Base-by-base conservation (phyloP, 1,139 yeast genomes). In the Geotrichum europaeum region DNA sequence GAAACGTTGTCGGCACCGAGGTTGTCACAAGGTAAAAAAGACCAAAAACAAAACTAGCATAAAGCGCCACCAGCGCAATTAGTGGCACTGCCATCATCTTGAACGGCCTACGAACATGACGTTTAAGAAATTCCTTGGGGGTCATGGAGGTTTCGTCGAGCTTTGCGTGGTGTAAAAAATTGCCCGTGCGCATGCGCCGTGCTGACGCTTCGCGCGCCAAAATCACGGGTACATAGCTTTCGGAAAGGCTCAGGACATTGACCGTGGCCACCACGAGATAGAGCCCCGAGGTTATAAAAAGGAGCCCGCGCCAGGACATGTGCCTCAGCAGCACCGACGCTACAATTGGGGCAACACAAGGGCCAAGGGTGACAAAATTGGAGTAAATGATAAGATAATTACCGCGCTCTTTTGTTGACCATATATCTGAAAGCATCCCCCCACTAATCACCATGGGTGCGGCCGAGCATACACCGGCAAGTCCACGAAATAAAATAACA, bases 381-480 rank as follows among this genome's bases (percentile, higher is more conserved):
- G 89, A 81, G 68, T 84, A 87, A 52, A 87, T 76, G 3, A 89
- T 85, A 75, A 88, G 79, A 5, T 92, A 89, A 49, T 85, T 78
- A 5, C 90, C 91, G 64, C 91, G 80, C n/a, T 84, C 80, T 57
- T 79, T 78, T 49, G 82, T 82, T 54, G 80, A 81, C 73, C 81
- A 82, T 55, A 87, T 78, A 72, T 88, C 96, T 53, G 89, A 87
- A 59, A 88, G 73, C 18, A 89, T 82, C n/a, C 95, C 96, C 58
- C 91, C 90, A 18, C 88, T 86, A 61, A 87, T 86, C 40, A 89
- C 84, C 57, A 87, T 78, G 28, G 90, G 90, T 9, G 89, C 86
- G 7, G 90, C 81, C 0, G 90, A 83, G 70, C 85, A 86, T 52
- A 88, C 83, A 3, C 96, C 96, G 56, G 86, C 80, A 65, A 87